Conservation (phyloP, 179 eudicot species). For the Actinidia arguta region DNA sequence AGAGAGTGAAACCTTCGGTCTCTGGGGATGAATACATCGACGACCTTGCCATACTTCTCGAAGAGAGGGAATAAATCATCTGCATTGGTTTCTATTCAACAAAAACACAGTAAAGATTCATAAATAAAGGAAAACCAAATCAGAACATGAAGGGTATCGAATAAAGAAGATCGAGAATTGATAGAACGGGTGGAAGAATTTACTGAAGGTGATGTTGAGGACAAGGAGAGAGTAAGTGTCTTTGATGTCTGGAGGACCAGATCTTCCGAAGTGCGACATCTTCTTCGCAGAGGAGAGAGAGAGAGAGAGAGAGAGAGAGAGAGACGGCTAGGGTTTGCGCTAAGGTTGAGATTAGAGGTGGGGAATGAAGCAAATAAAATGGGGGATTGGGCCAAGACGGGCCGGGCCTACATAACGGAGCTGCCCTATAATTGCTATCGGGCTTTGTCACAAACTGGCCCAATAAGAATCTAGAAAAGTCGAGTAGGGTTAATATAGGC, state of each 20-base stretch:
- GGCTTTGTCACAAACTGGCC: too few relatives aligned
- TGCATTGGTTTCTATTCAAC: constrained; percentile 73
- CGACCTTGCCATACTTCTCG: constrained; percentile 93
- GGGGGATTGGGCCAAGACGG: neutral
- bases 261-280: constrained; percentile 98
- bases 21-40: constrained; percentile 95
- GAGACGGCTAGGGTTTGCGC: constrained; percentile 24
- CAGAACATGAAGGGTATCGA: neutral
- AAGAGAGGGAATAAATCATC: constrained; percentile 94
- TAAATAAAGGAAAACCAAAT: neutral
- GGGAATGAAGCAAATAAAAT: neutral
- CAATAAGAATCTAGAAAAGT: too few relatives aligned
- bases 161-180: neutral
- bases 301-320: constrained; percentile 19
- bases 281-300: constrained; percentile 18
- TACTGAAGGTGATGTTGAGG: constrained; percentile 97
- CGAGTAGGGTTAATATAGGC: too few relatives aligned
- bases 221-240: constrained; percentile 98
- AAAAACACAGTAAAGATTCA: neutral
- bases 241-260: constrained; percentile 95
- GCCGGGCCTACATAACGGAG: neutral
- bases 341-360: neutral
- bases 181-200: neutral
- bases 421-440: neutral
- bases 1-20: constrained; percentile 69